Evolutionary conservation across 1,284 basidiomycete species (phyloP).

Genomic region (Boletus mariae): DNA sequence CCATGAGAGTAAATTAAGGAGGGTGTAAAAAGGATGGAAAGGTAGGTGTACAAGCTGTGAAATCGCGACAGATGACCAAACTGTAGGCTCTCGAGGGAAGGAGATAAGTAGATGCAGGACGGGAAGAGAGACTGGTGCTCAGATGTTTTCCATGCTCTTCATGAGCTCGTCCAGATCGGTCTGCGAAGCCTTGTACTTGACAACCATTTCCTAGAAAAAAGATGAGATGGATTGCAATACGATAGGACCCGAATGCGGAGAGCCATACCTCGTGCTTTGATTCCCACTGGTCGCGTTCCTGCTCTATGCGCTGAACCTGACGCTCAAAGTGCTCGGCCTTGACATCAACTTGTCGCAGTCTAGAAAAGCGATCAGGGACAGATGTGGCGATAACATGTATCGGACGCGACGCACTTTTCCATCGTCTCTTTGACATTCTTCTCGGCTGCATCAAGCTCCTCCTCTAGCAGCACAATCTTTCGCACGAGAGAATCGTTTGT

Average conservation of each 20-base stretch:
- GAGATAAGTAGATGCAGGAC: slow-evolving; percentile 14
- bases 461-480: slow-evolving; percentile 92
- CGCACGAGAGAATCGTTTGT: slow-evolving; percentile 76
- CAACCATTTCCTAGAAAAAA: slow-evolving; percentile 60
- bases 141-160: slow-evolving; percentile 78
- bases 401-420: slow-evolving; percentile 75
- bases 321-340: slow-evolving; percentile 99
- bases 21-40: slow-evolving; percentile 12
- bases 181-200: slow-evolving; percentile 78
- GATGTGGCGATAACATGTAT: slow-evolving; percentile 11
- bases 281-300: slow-evolving; percentile 93
- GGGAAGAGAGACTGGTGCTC: slow-evolving; percentile 25
- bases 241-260: slow-evolving; percentile 2
- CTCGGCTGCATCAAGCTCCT: slow-evolving; percentile 94
- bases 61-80: slow-evolving; percentile 17
- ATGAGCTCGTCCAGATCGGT: slow-evolving; percentile 88
- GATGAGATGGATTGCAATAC: neutral
- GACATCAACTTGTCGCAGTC: slow-evolving; percentile 95
- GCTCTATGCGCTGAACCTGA: slow-evolving; percentile 82
- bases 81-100: slow-evolving; percentile 7
- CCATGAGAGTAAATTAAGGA: slow-evolving; percentile 20
- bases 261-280: slow-evolving; percentile 86
- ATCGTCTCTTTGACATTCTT: slow-evolving; percentile 96
- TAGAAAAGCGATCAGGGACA: slow-evolving; percentile 35
- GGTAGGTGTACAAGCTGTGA: slow-evolving; percentile 24